These are phyloP conservation scores for Orbilia javanica DNA, from an alignment of 2,329 filamentous ascomycete species.

Conservation along the genomic window DNA sequence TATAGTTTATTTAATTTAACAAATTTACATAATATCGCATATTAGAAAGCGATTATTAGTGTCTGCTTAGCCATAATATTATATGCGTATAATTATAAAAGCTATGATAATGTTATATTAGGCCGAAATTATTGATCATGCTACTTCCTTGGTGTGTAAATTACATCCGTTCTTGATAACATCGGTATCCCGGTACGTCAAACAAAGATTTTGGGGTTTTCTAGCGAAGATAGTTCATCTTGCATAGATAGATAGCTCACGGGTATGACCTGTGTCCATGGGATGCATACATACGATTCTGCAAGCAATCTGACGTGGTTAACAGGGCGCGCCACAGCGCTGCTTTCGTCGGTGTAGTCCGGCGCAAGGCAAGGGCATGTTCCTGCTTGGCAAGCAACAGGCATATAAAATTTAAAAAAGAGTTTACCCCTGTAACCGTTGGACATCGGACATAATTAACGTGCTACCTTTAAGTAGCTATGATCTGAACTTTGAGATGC, in stretches of 20 bases:
- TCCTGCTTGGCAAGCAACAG: too few relatives aligned
- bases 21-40: too few relatives aligned
- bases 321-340: neutral
- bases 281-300: neutral
- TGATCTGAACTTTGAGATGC: neutral
- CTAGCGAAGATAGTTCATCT: neutral
- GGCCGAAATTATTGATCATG: neutral
- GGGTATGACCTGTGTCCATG: neutral
- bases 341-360: neutral
- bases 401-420: neutral
- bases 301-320: conserved; percentile 8
- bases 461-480: too few relatives aligned
- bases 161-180: neutral
- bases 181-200: conserved; percentile 13
- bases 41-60: too few relatives aligned
- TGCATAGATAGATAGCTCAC: neutral
- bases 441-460: neutral
- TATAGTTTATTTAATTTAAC: too few relatives aligned
- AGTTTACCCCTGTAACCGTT: neutral
- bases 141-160: neutral
- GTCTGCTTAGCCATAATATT: neutral
- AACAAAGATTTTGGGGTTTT: neutral
- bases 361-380: neutral
- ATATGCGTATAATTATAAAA: too few relatives aligned
- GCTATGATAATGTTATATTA: too few relatives aligned